A percentile compares a stretch with the other conserved stretches of the same genome.
phyloP scores from a whole-genome alignment of 1,139 yeast species.

The Geotrichum aggregatum region DNA sequence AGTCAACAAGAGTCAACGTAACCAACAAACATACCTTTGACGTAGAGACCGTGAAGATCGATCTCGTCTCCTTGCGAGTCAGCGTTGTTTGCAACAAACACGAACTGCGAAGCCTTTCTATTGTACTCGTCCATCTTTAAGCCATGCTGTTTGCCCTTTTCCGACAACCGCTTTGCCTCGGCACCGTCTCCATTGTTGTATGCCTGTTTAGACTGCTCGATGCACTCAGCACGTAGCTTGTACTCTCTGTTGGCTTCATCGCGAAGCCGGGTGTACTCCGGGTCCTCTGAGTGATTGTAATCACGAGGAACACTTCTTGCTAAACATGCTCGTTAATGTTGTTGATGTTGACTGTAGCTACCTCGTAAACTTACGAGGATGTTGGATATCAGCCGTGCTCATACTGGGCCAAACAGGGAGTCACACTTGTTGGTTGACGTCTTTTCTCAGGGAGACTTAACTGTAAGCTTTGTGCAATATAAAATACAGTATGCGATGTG shows the following conservation, averaged over 20 bases:
- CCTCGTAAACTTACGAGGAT: not conserved
- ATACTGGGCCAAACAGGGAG: not conserved
- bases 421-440: too few species aligned
- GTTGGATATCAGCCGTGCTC: not conserved
- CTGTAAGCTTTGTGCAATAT: too few species aligned
- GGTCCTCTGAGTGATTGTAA: slow-evolving; percentile 42
- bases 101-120: slow-evolving; percentile 76
- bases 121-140: slow-evolving; percentile 65
- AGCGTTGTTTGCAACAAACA: slow-evolving; percentile 79
- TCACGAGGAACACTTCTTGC: slow-evolving; percentile 29
- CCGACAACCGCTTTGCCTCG: slow-evolving; percentile 69
- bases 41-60: slow-evolving; percentile 87
- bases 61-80: slow-evolving; percentile 83
- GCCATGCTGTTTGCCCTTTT: slow-evolving; percentile 57
- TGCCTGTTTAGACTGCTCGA: slow-evolving; percentile 71
- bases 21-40: slow-evolving; percentile 42
- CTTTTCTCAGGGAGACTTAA: too few species aligned
- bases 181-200: slow-evolving; percentile 68
- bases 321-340: slow-evolving; percentile 45
- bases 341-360: slow-evolving; percentile 37
- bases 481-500: too few species aligned
- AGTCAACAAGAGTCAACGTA: too few species aligned
- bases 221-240: slow-evolving; percentile 51
- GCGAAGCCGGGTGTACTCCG: slow-evolving; percentile 57
- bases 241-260: slow-evolving; percentile 65